Conservation (phyloP, 2,329 filamentous ascomycete species). For the Paraconiothyrium brasiliense region DNA sequence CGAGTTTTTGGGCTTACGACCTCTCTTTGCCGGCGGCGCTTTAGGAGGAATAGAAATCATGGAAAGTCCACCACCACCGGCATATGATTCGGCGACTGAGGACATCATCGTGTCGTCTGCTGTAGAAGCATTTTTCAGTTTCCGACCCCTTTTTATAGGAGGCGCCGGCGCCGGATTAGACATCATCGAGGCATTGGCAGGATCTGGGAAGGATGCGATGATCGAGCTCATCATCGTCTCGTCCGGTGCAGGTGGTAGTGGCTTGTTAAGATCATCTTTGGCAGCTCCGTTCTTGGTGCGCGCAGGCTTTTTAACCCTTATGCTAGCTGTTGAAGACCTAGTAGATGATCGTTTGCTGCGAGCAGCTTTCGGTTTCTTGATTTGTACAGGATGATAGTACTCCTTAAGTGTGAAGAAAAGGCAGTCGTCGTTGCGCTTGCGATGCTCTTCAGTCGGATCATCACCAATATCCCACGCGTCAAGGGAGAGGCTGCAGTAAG, state of each 20-base stretch:
- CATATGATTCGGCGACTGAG: slow-evolving; percentile 14
- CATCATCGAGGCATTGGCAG: slow-evolving; percentile 2
- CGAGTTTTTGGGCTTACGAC: slow-evolving; percentile 14
- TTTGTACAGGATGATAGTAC: slow-evolving; percentile 58
- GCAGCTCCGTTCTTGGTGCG: slow-evolving; percentile 20
- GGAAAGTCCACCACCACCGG: background rate
- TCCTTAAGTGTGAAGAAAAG: slow-evolving; percentile 78
- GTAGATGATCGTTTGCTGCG: slow-evolving; percentile 42
- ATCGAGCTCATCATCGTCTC: slow-evolving; percentile 14
- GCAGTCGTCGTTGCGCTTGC: slow-evolving; percentile 79
- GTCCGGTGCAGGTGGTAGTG: slow-evolving; percentile 18
- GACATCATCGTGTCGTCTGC: slow-evolving; percentile 14
- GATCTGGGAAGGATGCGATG: slow-evolving; percentile 8
- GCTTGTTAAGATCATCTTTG: slow-evolving; percentile 14
- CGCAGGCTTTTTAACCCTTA: slow-evolving; percentile 25
- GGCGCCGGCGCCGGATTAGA: slow-evolving; percentile 2
- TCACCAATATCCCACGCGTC: slow-evolving; percentile 96
- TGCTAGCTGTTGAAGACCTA: slow-evolving; percentile 31
- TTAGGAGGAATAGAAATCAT: slow-evolving; percentile 13
- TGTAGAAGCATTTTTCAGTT: slow-evolving; percentile 3
- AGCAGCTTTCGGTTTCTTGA: slow-evolving; percentile 29
- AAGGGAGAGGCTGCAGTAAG: slow-evolving; percentile 87
- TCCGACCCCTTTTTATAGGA: slow-evolving; percentile 11
- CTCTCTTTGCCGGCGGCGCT: slow-evolving; percentile 14
- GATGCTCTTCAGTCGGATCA: slow-evolving; percentile 91